These are phyloP conservation scores for Laburnicola sp. DNA, from an alignment of 2,329 filamentous ascomycete species.

Conservation along the genomic window DNA sequence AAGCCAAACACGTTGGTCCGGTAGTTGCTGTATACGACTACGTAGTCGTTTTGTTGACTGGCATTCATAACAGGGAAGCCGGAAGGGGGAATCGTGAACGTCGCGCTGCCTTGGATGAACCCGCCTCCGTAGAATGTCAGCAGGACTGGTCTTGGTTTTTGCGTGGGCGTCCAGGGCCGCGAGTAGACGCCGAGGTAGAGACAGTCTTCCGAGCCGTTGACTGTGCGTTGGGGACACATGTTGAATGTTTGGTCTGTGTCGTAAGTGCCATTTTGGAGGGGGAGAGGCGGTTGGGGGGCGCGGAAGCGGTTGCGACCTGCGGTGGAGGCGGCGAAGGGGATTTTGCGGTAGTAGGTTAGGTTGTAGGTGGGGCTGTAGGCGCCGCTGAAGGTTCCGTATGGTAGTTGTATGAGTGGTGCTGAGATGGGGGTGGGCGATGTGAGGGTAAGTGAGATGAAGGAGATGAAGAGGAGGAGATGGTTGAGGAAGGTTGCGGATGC, in stretches of 20 bases:
- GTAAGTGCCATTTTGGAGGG: constrained; percentile 56
- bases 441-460: constrained; percentile 4
- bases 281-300: constrained; percentile 59
- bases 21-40: constrained; percentile 59
- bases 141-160: constrained; percentile 58
- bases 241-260: constrained; percentile 60
- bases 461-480: background rate
- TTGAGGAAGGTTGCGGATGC: constrained; percentile 5
- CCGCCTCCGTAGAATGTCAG: constrained; percentile 65
- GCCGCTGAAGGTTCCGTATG: constrained; percentile 54
- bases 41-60: constrained; percentile 54
- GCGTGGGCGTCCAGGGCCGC: constrained; percentile 55
- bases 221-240: constrained; percentile 62
- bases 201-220: constrained; percentile 62
- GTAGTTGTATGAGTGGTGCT: constrained; percentile 31
- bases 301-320: constrained; percentile 62
- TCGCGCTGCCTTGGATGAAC: constrained; percentile 62
- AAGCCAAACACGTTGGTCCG: constrained; percentile 62
- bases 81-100: constrained; percentile 58
- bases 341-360: constrained; percentile 62
- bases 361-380: constrained; percentile 58
- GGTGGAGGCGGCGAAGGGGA: constrained; percentile 64
- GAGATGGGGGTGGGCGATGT: constrained; percentile 14
- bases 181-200: constrained; percentile 64
- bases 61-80: constrained; percentile 63